Percentiles rank a stretch among this genome's conserved stretches.
Evolutionary conservation across 2,329 filamentous ascomycete species (phyloP).

Genomic region (Plectosphaerella cucumerina): DNA sequence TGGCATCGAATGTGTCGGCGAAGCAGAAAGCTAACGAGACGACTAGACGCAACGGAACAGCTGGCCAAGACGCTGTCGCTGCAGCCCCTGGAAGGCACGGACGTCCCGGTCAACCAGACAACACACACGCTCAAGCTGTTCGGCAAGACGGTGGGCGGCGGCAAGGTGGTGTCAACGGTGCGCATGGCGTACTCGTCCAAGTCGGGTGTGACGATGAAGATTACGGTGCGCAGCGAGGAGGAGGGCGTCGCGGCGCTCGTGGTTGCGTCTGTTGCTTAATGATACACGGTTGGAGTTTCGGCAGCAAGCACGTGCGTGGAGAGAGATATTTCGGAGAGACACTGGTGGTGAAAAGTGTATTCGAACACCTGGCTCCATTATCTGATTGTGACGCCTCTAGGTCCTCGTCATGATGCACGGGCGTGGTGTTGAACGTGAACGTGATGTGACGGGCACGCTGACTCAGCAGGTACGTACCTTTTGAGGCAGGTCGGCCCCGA

Average conservation of each 20-base stretch:
- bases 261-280: constrained; percentile 76
- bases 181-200: constrained; percentile 94
- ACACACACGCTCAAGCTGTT: constrained; percentile 95
- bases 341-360: neutral
- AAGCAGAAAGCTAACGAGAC: constrained; percentile 11
- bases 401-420: too few relatives aligned
- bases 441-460: too few relatives aligned
- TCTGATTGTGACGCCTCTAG: too few relatives aligned
- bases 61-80: constrained; percentile 81
- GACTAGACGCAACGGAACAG: constrained; percentile 83
- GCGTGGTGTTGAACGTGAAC: too few relatives aligned
- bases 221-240: constrained; percentile 87
- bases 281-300: constrained; percentile 11
- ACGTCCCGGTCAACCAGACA: constrained; percentile 80
- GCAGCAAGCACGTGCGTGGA: neutral
- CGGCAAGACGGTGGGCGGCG: constrained; percentile 89
- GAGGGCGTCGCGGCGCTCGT: constrained; percentile 83
- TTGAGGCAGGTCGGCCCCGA: too few relatives aligned
- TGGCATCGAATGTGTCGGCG: neutral
- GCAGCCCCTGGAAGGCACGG: constrained; percentile 90
- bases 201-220: constrained; percentile 93
- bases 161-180: constrained; percentile 80
- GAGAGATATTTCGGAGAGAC: neutral
- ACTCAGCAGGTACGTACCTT: too few relatives aligned
- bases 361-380: too few relatives aligned